phyloP scores from a whole-genome alignment of 2,329 filamentous ascomycete species.

The Pseudogymnoascus pannorum region DNA sequence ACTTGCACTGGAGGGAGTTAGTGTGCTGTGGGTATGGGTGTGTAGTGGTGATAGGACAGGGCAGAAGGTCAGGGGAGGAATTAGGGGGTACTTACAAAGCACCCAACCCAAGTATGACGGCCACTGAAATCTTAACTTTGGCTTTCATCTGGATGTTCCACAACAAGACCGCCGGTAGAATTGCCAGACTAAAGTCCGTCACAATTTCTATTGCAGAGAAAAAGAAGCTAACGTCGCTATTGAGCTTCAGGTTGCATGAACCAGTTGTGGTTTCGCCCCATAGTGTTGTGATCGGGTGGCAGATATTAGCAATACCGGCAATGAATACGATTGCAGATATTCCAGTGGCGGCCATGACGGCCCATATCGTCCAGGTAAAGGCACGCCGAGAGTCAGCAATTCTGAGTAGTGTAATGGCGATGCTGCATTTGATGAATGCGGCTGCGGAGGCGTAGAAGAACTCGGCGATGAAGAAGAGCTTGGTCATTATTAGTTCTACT shows the following conservation, averaged over 20 bases:
- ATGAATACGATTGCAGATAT: constrained; percentile 26
- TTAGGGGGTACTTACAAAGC: constrained; percentile 30
- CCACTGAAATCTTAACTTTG: constrained; percentile 38
- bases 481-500: constrained; percentile 11
- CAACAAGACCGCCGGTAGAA: constrained; percentile 34
- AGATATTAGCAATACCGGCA: constrained; percentile 26
- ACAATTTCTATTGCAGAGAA: constrained; percentile 32
- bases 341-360: constrained; percentile 20
- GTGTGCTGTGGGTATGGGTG: background rate
- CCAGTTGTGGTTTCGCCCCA: constrained; percentile 27
- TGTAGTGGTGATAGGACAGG: background rate
- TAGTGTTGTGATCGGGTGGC: constrained; percentile 27
- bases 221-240: constrained; percentile 29
- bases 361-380: constrained; percentile 25
- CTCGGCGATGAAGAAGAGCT: constrained; percentile 33
- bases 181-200: constrained; percentile 30
- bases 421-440: constrained; percentile 26
- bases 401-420: constrained; percentile 27
- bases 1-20: constrained; percentile 25
- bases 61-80: background rate
- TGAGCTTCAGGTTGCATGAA: constrained; percentile 24
- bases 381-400: constrained; percentile 26
- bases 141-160: constrained; percentile 37
- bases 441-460: constrained; percentile 32
- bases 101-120: constrained; percentile 36